These are phyloP conservation scores for Spencermartinsiella ligniputridi DNA, from an alignment of 1,139 yeast species.

Conservation along the genomic window DNA sequence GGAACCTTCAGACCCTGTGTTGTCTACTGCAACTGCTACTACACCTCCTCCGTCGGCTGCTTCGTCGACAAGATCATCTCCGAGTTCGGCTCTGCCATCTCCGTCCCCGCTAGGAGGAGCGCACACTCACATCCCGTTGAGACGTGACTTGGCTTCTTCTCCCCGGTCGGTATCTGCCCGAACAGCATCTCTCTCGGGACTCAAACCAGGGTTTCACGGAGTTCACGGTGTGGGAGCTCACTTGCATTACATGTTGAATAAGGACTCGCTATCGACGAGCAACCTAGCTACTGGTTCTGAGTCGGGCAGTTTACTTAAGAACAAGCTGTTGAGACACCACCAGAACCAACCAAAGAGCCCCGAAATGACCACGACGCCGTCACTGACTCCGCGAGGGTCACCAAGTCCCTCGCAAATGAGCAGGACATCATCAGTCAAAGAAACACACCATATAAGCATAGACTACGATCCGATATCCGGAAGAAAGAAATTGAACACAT, in stretches of 20 bases:
- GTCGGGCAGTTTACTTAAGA: background rate
- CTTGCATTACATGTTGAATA: constrained; percentile 7
- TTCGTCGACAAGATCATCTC: constrained; percentile 2
- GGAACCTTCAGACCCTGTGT: constrained; percentile 2
- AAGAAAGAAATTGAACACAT: constrained; percentile 80
- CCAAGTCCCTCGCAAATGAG: constrained; percentile 10
- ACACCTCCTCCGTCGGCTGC: constrained; percentile 1
- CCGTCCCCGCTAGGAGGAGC: constrained; percentile 6
- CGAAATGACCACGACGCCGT: constrained; percentile 1
- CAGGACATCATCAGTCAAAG: constrained; percentile 51
- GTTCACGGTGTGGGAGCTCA: constrained; percentile 5
- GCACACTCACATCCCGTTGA: constrained; percentile 19
- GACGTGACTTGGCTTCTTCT: constrained; percentile 7
- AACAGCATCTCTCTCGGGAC: background rate
- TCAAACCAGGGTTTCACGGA: background rate
- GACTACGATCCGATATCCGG: constrained; percentile 88
- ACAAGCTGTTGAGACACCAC: background rate
- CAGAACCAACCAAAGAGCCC: background rate
- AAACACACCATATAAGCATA: constrained; percentile 72
- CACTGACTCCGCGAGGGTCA: background rate
- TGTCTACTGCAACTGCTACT: constrained; percentile 4
- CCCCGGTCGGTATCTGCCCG: constrained; percentile 2
- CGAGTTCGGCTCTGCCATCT: constrained; percentile 5
- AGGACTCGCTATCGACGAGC: constrained; percentile 4
- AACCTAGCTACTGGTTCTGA: background rate